A percentile compares a stretch with the other conserved stretches of the same genome.
These are phyloP conservation scores for Mucor indicus DNA, from an alignment of 371 early-diverging fungal species.

Conservation along the genomic window DNA sequence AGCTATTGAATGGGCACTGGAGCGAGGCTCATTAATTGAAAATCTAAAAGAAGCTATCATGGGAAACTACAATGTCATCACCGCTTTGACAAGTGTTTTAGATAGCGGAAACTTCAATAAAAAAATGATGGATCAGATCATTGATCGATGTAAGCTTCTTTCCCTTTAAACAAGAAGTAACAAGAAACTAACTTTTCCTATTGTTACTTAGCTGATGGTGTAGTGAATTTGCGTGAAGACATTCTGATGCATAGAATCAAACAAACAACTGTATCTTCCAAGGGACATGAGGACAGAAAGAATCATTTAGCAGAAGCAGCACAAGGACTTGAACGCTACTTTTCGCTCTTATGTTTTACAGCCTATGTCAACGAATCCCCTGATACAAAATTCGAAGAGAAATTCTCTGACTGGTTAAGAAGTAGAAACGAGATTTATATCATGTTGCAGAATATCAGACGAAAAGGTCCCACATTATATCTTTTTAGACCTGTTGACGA, in stretches of 20 bases:
- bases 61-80: constrained; percentile 59
- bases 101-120: constrained; percentile 53
- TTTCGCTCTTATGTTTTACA: constrained; percentile 58
- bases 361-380: constrained; percentile 50
- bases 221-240: constrained; percentile 64
- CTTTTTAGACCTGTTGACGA: constrained; percentile 68
- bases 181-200: neutral
- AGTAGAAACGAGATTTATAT: constrained; percentile 53
- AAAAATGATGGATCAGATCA: constrained; percentile 51
- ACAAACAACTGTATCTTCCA: constrained; percentile 31
- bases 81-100: constrained; percentile 43
- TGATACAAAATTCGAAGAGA: constrained; percentile 24
- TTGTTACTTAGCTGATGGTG: constrained; percentile 43
- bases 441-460: constrained; percentile 55
- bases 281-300: constrained; percentile 27
- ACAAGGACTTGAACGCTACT: constrained; percentile 60
- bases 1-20: constrained; percentile 61
- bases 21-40: constrained; percentile 47
- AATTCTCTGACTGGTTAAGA: constrained; percentile 55
- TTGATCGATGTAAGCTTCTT: constrained; percentile 55
- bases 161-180: neutral
- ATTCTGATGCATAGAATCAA: constrained; percentile 59
- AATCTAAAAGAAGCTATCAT: constrained; percentile 56
- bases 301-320: constrained; percentile 40
- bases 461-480: constrained; percentile 45